phyloP scores from a whole-genome alignment of 2,329 filamentous ascomycete species.

The Trichoderma gracile region DNA sequence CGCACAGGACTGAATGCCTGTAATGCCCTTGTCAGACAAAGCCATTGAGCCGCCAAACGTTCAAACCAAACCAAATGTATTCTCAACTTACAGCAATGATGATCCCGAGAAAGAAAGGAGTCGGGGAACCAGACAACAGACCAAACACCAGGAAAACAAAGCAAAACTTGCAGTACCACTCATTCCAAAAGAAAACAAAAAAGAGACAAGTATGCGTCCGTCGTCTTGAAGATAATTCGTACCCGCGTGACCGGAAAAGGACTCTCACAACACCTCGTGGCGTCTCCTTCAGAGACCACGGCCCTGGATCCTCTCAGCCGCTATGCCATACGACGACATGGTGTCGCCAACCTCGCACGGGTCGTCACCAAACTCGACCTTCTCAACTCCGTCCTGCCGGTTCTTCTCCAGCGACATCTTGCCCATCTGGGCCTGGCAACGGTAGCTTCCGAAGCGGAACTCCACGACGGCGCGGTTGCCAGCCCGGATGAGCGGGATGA shows the following conservation, averaged over 20 bases:
- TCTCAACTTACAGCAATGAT: neutral
- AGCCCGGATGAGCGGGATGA: constrained; percentile 38
- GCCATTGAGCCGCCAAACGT: neutral
- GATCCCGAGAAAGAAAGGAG: neutral
- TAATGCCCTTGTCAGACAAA: neutral
- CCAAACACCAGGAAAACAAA: neutral
- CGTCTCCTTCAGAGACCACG: constrained; percentile 32
- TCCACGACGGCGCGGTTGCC: constrained; percentile 43
- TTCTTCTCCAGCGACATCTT: constrained; percentile 44
- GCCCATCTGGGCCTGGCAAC: constrained; percentile 55
- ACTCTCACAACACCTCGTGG: no score
- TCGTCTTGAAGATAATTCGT: no score
- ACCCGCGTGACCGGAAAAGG: no score
- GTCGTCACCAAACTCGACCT: constrained; percentile 43
- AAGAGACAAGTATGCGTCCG: no score
- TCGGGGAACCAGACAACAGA: neutral
- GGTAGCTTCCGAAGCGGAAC: constrained; percentile 56
- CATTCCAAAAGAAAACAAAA: neutral
- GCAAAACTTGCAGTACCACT: neutral
- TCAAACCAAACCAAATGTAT: neutral
- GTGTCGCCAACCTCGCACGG: constrained; percentile 43
- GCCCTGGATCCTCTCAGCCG: constrained; percentile 39
- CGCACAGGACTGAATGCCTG: neutral
- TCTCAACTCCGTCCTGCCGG: constrained; percentile 38
- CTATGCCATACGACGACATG: constrained; percentile 36